phyloP scores from a whole-genome alignment of 352 stramenopile genomes.

The Pilasporangium apinafurcum region DNA sequence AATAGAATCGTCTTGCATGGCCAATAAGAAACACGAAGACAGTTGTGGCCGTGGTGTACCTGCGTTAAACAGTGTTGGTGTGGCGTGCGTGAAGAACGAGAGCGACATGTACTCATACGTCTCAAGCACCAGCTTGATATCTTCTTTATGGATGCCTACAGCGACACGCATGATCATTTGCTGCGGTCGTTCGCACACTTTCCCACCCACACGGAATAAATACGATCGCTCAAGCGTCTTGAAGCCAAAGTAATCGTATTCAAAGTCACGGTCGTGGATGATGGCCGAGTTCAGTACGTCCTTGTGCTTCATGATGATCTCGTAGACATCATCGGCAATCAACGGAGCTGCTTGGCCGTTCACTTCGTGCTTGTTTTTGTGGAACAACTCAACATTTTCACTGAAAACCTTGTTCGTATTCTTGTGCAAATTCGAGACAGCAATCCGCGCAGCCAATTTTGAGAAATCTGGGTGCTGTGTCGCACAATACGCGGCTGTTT shows the following conservation, averaged over 20 bases:
- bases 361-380: slow-evolving; percentile 95
- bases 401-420: slow-evolving; percentile 96
- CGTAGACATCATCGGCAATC: slow-evolving; percentile 94
- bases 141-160: slow-evolving; percentile 96
- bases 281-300: slow-evolving; percentile 96
- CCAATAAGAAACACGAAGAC: slow-evolving; percentile 97
- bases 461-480: slow-evolving; percentile 99
- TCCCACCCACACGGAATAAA: slow-evolving; percentile 93
- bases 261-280: slow-evolving; percentile 97
- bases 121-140: slow-evolving; percentile 93
- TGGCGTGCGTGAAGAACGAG: slow-evolving; percentile 98
- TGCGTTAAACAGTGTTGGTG: slow-evolving; percentile 99
- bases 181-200: slow-evolving; percentile 96
- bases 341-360: slow-evolving; percentile 90
- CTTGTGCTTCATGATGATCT: slow-evolving; percentile 94
- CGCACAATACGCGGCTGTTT: slow-evolving; percentile 95
- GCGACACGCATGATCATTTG: slow-evolving; percentile 99
- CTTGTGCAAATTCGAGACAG: slow-evolving; percentile 99
- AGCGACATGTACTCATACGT: slow-evolving; percentile 98
- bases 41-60: slow-evolving; percentile 97
- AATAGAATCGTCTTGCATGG: slow-evolving; percentile 99
- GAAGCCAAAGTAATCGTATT: slow-evolving; percentile 99
- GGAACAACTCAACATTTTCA: slow-evolving; percentile 92
- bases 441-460: slow-evolving; percentile 97
- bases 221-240: slow-evolving; percentile 98